A percentile compares a stretch with the other conserved stretches of the same genome.
Conservation (phyloP, 2,329 filamentous ascomycete species). For the Fusarium sp. region DNA sequence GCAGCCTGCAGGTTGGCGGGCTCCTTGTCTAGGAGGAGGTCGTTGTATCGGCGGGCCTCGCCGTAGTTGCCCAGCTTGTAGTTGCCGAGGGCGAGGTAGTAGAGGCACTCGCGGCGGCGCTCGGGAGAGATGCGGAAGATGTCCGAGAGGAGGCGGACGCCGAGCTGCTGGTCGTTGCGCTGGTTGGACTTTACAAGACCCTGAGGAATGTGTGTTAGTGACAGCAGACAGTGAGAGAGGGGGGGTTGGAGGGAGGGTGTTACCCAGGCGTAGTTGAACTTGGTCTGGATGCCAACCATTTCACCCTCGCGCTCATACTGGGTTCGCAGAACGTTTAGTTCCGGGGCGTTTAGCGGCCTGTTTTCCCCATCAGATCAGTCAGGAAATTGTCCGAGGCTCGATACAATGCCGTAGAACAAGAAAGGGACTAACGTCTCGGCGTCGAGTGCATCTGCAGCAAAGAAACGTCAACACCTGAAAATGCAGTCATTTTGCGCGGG, state of each 20-base stretch:
- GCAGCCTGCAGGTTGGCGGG: slow-evolving; percentile 89
- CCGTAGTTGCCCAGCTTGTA: slow-evolving; percentile 99
- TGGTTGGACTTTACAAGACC: slow-evolving; percentile 92
- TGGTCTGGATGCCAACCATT: slow-evolving; percentile 96
- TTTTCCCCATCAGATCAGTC: slow-evolving; percentile 15
- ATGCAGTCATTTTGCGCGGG: slow-evolving; percentile 18
- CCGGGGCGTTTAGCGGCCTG: slow-evolving; percentile 88
- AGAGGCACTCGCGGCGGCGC: slow-evolving; percentile 94
- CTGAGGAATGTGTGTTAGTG: slow-evolving; percentile 47
- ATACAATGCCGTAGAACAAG: neutral
- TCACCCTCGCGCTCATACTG: slow-evolving; percentile 99
- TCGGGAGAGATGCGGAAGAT: slow-evolving; percentile 96
- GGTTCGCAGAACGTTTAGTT: slow-evolving; percentile 89
- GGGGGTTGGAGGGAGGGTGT: slow-evolving; percentile 36
- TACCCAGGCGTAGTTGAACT: slow-evolving; percentile 99
- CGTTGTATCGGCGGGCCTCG: slow-evolving; percentile 94
- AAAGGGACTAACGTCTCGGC: slow-evolving; percentile 80
- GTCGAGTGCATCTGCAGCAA: slow-evolving; percentile 84
- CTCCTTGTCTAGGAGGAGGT: slow-evolving; percentile 89
- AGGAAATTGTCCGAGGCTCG: slow-evolving; percentile 7
- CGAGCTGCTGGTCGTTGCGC: slow-evolving; percentile 89
- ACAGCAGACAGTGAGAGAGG: neutral
- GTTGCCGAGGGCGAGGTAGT: slow-evolving; percentile 96
- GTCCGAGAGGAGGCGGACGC: slow-evolving; percentile 90
- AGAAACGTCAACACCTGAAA: slow-evolving; percentile 19